These are phyloP conservation scores for Cladosporium austrohemisphaericum DNA, from an alignment of 2,329 filamentous ascomycete genomes.

Conservation along the genomic window DNA sequence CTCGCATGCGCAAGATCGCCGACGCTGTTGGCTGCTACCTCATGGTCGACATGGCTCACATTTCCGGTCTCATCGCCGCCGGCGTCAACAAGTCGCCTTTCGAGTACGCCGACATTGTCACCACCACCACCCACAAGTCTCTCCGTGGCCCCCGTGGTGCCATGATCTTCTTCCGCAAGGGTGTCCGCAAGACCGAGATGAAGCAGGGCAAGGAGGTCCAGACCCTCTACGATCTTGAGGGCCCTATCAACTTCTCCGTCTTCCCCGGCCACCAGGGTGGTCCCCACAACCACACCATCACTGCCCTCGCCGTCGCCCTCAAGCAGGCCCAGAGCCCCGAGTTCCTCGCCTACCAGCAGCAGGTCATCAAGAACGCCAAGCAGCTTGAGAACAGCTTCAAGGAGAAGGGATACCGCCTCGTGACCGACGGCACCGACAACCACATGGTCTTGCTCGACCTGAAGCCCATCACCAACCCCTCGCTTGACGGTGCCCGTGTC, in stretches of 20 bases:
- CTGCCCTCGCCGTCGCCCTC: slow-evolving; percentile 86
- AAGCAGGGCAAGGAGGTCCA: slow-evolving; percentile 77
- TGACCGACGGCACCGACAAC: slow-evolving; percentile 92
- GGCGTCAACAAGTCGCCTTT: slow-evolving; percentile 93
- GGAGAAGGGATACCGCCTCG: slow-evolving; percentile 83
- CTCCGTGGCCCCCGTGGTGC: slow-evolving; percentile 94
- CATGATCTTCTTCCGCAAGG: slow-evolving; percentile 99
- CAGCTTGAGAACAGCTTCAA: slow-evolving; percentile 77
- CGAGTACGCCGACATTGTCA: slow-evolving; percentile 88
- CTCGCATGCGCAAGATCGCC: slow-evolving; percentile 91
- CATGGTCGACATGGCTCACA: slow-evolving; percentile 97
- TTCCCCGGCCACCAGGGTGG: slow-evolving; percentile 99
- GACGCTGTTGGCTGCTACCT: slow-evolving; percentile 93
- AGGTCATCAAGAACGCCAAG: slow-evolving; percentile 91
- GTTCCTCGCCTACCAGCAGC: slow-evolving; percentile 90
- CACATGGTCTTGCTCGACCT: slow-evolving; percentile 97
- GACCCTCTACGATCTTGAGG: slow-evolving; percentile 86
- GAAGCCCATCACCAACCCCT: slow-evolving; percentile 60
- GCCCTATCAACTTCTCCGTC: slow-evolving; percentile 96
- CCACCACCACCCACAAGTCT: slow-evolving; percentile 98
- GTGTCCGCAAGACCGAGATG: slow-evolving; percentile 80
- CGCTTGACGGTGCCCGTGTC: slow-evolving; percentile 87
- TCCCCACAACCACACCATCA: slow-evolving; percentile 99
- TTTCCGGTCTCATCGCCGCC: slow-evolving; percentile 90
- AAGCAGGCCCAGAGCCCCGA: slow-evolving; percentile 89